A percentile compares a stretch with the other conserved stretches of the same genome.
These are phyloP conservation scores for Calocybe indica DNA, from an alignment of 768 basidiomycete genomes.

Conservation along the genomic window DNA sequence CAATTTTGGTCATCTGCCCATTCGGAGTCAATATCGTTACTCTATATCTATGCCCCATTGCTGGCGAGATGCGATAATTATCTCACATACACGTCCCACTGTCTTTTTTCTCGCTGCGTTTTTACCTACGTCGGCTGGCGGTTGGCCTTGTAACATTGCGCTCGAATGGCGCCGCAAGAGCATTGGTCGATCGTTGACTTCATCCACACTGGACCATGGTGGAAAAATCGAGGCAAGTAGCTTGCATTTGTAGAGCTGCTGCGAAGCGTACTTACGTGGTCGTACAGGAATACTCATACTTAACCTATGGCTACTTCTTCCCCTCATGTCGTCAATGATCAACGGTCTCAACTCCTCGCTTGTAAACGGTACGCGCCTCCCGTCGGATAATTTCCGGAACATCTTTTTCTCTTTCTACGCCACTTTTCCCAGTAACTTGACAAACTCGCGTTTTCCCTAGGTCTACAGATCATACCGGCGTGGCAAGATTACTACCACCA, in stretches of 20 bases:
- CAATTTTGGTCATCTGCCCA: too few relatives aligned
- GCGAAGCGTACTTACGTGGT: neutral
- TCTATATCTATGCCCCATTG: too few relatives aligned
- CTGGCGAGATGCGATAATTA: too few relatives aligned
- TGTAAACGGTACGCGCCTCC: conserved; percentile 35
- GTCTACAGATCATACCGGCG: conserved; percentile 60
- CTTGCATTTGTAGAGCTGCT: neutral
- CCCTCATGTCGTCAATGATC: conserved; percentile 57
- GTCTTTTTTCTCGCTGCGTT: neutral
- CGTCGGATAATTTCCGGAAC: neutral
- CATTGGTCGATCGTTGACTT: conserved; percentile 51
- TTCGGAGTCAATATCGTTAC: too few relatives aligned
- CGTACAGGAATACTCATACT: conserved; percentile 47
- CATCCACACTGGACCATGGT: conserved; percentile 55
- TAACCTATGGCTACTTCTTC: conserved; percentile 54
- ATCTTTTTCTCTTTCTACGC: too few relatives aligned
- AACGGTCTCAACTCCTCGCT: conserved; percentile 71
- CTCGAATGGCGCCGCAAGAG: conserved; percentile 29
- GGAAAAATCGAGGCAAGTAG: conserved; percentile 49
- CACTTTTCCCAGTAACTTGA: too few relatives aligned
- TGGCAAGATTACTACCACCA: conserved; percentile 53
- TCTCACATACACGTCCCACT: neutral
- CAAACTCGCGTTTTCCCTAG: conserved; percentile 25
- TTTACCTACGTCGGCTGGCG: neutral
- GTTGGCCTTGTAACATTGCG: conserved; percentile 2